Evolutionary conservation across 2,329 filamentous ascomycete species (phyloP).

Genomic region (Colletotrichum liaoningense): DNA sequence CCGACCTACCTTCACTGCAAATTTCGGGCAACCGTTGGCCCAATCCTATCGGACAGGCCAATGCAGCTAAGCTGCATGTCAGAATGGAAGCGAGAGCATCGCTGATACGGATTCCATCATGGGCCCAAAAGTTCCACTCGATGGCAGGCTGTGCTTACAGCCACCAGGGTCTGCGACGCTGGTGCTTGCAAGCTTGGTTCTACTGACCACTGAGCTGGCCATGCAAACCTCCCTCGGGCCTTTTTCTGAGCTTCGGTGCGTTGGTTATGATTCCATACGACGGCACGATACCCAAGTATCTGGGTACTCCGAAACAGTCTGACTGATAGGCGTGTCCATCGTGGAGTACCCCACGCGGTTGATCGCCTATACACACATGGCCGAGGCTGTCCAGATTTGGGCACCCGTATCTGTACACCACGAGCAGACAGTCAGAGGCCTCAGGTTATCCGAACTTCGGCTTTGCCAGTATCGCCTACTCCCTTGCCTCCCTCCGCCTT

Average conservation of each 20-base stretch:
- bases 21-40: neutral
- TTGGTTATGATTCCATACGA: slow-evolving; percentile 19
- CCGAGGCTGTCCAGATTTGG: neutral
- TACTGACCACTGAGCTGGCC: slow-evolving; percentile 4
- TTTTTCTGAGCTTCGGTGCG: neutral
- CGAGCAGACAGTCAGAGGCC: neutral
- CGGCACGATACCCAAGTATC: slow-evolving; percentile 19
- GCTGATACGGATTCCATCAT: slow-evolving; percentile 7
- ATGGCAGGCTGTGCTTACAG: slow-evolving; percentile 34
- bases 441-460: neutral
- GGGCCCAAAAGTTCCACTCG: slow-evolving; percentile 21
- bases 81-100: slow-evolving; percentile 18
- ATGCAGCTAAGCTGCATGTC: slow-evolving; percentile 27
- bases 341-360: slow-evolving; percentile 13
- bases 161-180: neutral
- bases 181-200: neutral
- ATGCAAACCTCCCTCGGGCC: neutral
- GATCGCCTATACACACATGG: slow-evolving; percentile 12
- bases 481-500: slow-evolving; percentile 7
- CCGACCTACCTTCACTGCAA: slow-evolving; percentile 6
- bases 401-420: neutral
- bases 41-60: slow-evolving; percentile 10
- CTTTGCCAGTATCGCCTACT: slow-evolving; percentile 1
- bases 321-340: slow-evolving; percentile 7
- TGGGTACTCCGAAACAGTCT: slow-evolving; percentile 12